Conservation (phyloP, 495 filamentous ascomycete genomes). For the Terfezia boudieri region DNA sequence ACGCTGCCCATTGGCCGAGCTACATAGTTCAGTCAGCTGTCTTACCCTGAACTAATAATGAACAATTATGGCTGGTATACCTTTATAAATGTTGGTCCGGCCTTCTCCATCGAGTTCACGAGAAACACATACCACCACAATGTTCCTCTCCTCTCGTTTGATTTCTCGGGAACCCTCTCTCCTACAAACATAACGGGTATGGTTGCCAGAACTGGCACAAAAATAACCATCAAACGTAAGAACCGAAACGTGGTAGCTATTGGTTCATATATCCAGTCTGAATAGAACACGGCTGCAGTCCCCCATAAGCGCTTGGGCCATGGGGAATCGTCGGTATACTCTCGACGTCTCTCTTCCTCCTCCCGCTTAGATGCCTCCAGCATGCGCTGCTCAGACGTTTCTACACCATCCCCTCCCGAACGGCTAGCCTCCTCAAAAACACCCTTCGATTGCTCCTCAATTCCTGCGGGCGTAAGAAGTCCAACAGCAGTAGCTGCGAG, state of each 20-base stretch:
- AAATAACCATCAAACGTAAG: slow-evolving; percentile 63
- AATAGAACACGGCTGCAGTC: neutral
- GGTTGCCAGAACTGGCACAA: slow-evolving; percentile 65
- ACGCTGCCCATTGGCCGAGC: slow-evolving; percentile 98
- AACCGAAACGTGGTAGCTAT: slow-evolving; percentile 73
- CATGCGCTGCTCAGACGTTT: neutral
- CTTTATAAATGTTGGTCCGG: slow-evolving; percentile 96
- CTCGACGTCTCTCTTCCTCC: neutral
- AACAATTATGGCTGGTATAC: slow-evolving; percentile 22
- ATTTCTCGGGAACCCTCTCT: slow-evolving; percentile 29
- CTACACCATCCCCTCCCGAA: neutral
- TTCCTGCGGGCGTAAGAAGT: neutral
- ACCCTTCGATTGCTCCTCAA: neutral
- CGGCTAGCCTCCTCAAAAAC: neutral
- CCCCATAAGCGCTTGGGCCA: neutral
- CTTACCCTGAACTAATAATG: neutral
- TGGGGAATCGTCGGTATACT: neutral
- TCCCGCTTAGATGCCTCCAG: neutral
- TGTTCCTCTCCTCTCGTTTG: slow-evolving; percentile 53
- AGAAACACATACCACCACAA: slow-evolving; percentile 92
- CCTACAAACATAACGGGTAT: slow-evolving; percentile 71
- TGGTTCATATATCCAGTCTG: slow-evolving; percentile 37
- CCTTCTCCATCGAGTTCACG: slow-evolving; percentile 73
- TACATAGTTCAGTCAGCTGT: slow-evolving; percentile 17
- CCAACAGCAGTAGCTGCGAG: neutral